phyloP scores from a whole-genome alignment of 164 flowering plant genomes.

The Magnolia changhungtana region DNA sequence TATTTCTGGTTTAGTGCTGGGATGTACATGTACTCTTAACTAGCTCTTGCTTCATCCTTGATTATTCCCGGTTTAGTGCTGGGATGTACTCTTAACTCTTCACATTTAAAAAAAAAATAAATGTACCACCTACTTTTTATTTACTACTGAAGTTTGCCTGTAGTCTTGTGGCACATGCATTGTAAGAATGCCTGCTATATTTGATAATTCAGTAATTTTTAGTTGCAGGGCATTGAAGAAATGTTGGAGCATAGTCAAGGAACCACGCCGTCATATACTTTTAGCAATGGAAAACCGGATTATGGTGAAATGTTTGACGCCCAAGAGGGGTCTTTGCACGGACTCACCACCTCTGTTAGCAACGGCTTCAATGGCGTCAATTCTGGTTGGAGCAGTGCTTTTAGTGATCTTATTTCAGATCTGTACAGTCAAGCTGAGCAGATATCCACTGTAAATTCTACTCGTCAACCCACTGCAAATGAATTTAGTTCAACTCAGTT shows the following conservation, averaged over 20 bases:
- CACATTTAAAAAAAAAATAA: too few relatives aligned
- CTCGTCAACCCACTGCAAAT: constrained; percentile 19
- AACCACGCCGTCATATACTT: constrained; percentile 41
- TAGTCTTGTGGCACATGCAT: neutral
- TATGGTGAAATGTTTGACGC: constrained; percentile 24
- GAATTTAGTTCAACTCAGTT: constrained; percentile 14
- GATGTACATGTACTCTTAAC: too few relatives aligned
- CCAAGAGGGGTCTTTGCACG: constrained; percentile 24
- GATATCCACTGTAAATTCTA: constrained; percentile 22
- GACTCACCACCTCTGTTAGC: constrained; percentile 13
- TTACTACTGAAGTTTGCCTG: too few relatives aligned
- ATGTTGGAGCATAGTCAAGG: constrained; percentile 21
- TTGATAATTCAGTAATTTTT: neutral
- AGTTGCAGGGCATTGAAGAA: constrained; percentile 3
- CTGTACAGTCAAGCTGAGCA: constrained; percentile 30
- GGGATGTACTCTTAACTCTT: too few relatives aligned
- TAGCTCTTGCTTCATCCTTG: too few relatives aligned
- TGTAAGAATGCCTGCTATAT: neutral
- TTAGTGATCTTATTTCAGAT: constrained; percentile 38
- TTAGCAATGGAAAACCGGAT: constrained; percentile 40
- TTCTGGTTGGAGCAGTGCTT: constrained; percentile 24
- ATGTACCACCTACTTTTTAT: neutral
- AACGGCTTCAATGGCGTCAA: constrained; percentile 21
- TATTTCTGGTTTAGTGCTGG: neutral
- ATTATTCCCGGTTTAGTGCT: too few relatives aligned